These are phyloP conservation scores for Paralagenidium karlingii DNA, from an alignment of 352 stramenopile genomes.

Conservation along the genomic window DNA sequence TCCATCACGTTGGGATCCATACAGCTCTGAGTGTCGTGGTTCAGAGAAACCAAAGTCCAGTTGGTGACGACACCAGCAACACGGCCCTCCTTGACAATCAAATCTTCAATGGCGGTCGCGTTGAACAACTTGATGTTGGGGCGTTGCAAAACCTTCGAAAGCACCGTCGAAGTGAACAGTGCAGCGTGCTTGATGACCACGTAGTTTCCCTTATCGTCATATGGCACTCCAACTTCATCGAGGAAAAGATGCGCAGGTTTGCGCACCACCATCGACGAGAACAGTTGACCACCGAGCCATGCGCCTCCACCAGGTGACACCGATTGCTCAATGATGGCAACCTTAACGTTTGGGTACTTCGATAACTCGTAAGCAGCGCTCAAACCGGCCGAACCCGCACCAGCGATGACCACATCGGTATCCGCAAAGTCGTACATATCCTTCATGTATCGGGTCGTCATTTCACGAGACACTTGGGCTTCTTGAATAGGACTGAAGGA, in stretches of 20 bases:
- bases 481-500: constrained; percentile 38
- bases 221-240: constrained; percentile 53
- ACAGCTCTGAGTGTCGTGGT: constrained; percentile 57
- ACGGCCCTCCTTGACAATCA: constrained; percentile 49
- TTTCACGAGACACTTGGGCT: constrained; percentile 47
- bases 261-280: constrained; percentile 56
- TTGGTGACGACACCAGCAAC: constrained; percentile 55
- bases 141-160: constrained; percentile 38
- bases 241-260: constrained; percentile 47
- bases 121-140: constrained; percentile 66
- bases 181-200: constrained; percentile 55
- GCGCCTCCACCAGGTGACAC: constrained; percentile 37
- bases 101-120: constrained; percentile 48
- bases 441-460: constrained; percentile 65
- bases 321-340: constrained; percentile 50
- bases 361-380: constrained; percentile 47
- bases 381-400: constrained; percentile 38
- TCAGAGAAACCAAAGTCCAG: constrained; percentile 51
- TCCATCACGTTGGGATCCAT: constrained; percentile 68
- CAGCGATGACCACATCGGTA: constrained; percentile 50
- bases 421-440: constrained; percentile 63
- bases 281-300: constrained; percentile 48
- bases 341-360: constrained; percentile 40
- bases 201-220: constrained; percentile 48
- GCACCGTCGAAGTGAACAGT: constrained; percentile 49